phyloP scores from a whole-genome alignment of 192 early-diverging fungal species.

The Coemansia sp. region DNA sequence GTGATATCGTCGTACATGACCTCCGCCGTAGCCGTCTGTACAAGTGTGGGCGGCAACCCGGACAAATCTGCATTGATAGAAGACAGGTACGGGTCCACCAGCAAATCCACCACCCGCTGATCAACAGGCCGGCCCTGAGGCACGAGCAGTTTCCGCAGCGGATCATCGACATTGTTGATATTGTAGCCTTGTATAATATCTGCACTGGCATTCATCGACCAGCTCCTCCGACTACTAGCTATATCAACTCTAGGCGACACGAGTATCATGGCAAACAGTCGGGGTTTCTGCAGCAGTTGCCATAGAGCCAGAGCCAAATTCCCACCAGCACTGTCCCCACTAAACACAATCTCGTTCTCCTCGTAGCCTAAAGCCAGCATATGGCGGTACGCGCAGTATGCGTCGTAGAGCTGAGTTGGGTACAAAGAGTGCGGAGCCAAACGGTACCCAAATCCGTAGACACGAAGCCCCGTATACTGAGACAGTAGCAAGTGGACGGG shows the following conservation, averaged over 20 bases:
- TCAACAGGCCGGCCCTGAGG: not conserved
- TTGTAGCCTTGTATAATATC: constrained; percentile 17
- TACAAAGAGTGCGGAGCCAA: constrained; percentile 78
- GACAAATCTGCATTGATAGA: constrained; percentile 23
- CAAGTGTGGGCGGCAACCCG: constrained; percentile 30
- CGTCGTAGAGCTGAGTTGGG: constrained; percentile 79
- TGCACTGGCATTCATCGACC: constrained; percentile 1
- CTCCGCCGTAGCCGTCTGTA: constrained; percentile 38
- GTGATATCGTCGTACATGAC: constrained; percentile 42
- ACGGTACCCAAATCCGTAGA: constrained; percentile 69
- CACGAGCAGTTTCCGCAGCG: constrained; percentile 12
- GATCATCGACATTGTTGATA: not conserved
- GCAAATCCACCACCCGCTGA: not conserved
- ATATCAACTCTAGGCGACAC: constrained; percentile 47
- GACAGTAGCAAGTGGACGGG: constrained; percentile 49
- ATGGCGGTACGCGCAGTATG: constrained; percentile 69
- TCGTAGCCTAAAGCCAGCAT: constrained; percentile 36
- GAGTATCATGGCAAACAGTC: constrained; percentile 5
- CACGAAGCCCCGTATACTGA: constrained; percentile 28
- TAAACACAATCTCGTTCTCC: constrained; percentile 20
- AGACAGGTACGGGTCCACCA: constrained; percentile 34
- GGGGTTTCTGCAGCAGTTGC: constrained; percentile 12
- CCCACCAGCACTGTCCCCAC: constrained; percentile 52
- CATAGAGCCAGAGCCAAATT: constrained; percentile 41
- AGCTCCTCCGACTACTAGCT: constrained; percentile 13